Base-by-base conservation (phyloP, 129 eudicot species). In the Flaveria bidentis region DNA sequence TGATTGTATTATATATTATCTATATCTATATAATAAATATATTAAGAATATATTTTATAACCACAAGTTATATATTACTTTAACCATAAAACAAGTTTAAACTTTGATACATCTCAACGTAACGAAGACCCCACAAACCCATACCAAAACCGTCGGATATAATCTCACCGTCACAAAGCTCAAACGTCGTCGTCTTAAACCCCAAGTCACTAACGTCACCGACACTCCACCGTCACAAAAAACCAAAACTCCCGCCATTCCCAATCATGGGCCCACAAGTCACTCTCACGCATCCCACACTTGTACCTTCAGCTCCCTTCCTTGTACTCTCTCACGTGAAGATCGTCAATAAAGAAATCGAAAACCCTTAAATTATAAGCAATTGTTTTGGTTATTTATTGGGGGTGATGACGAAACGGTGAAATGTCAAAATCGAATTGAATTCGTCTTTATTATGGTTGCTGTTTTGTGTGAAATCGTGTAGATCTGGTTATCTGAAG, bases 161-260 rank as follows among this genome's bases (percentile, higher is more conserved):
- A 5, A 78, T 49, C 77, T 78, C 77, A 3, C 56, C 52, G 77
- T 78, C 82, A 71, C 26, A 71, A 28, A 0, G 72, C 15, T 71
- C 23, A 57, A 36, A 68, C 76, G 83, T 80, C 75, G 9, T 26
- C 70, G 1, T 80, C 79, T 45, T 20, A 46, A 71, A 20, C 82
- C 17, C 39, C 41, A 47, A 20, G 9, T 50, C 23, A 63, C 69
- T 66, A 73, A 73, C 70, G 62, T 44, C 80, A 80, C 84, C 84
- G 84, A 80, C 84, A 67, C 84, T 55, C 74, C 69, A 73, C 78
- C 83, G 73, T 65, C 74, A 80, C 74, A 33, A 26, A 46, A 53
- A 74, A 66, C 17, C 68, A 9, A 5, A 78, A n/a, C 22, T 23
- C 72, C 77, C 77, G 77, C 77, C 72, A 60, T 33, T 30, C 16